phyloP scores from a whole-genome alignment of 352 stramenopile genomes.

The Phytophthora sojae region DNA sequence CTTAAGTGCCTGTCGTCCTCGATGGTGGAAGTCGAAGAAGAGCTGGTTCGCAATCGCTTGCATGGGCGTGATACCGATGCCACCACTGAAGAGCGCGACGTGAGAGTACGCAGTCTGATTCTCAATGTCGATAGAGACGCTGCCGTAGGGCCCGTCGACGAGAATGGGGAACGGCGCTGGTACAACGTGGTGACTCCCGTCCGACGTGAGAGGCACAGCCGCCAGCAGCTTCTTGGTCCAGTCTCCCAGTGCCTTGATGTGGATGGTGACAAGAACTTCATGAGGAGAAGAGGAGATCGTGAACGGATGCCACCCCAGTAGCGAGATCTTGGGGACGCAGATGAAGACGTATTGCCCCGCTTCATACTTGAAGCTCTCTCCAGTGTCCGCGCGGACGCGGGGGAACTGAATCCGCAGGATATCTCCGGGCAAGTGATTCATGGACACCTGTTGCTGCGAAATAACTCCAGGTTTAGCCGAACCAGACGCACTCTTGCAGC shows the following conservation, averaged over 20 bases:
- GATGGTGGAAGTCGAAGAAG: constrained; percentile 18
- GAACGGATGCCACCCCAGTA: constrained; percentile 86
- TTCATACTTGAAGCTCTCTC: constrained; percentile 39
- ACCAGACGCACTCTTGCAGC: constrained; percentile 9
- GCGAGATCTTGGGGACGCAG: constrained; percentile 61
- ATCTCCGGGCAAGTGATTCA: constrained; percentile 18
- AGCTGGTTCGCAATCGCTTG: constrained; percentile 43
- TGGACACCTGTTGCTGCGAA: constrained; percentile 20
- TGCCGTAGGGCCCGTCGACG: constrained; percentile 55
- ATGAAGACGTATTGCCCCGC: constrained; percentile 78
- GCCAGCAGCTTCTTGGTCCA: constrained; percentile 59
- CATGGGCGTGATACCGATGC: constrained; percentile 58
- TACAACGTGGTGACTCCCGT: neutral
- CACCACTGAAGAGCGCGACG: constrained; percentile 49
- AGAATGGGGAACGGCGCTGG: constrained; percentile 31
- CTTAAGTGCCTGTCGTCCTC: constrained; percentile 17
- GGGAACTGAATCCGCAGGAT: constrained; percentile 48
- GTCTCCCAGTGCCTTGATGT: constrained; percentile 61
- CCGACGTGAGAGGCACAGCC: constrained; percentile 1
- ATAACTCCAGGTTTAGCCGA: constrained; percentile 21
- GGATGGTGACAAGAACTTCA: constrained; percentile 60
- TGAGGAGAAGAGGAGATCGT: constrained; percentile 73
- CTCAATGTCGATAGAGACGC: constrained; percentile 49
- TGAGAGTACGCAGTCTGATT: constrained; percentile 40
- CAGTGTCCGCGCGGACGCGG: constrained; percentile 31